A percentile compares a stretch with the other conserved stretches of the same genome.
These are phyloP conservation scores for Senna siamea DNA, from an alignment of 306 rosid species.

Conservation along the genomic window DNA sequence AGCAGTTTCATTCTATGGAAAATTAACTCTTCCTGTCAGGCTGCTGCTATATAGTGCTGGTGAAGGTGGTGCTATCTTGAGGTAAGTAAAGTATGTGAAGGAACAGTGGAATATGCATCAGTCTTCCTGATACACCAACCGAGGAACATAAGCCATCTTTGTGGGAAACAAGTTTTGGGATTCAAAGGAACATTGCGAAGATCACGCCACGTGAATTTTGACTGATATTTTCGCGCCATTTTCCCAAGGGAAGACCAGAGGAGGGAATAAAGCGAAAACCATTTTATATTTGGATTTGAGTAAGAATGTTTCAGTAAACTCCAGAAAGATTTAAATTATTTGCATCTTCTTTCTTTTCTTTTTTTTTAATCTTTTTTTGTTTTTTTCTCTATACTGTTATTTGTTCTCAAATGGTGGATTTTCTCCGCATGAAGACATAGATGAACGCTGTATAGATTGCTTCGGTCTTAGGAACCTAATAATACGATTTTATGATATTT, in stretches of 20 bases:
- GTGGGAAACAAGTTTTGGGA: constrained; percentile 46
- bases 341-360: too few relatives aligned
- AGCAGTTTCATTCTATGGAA: constrained; percentile 18
- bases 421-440: constrained; percentile 39
- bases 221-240: constrained; percentile 45
- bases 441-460: constrained; percentile 42
- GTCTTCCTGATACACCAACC: constrained; percentile 33
- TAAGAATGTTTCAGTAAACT: constrained; percentile 42
- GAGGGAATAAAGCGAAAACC: constrained; percentile 39
- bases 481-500: constrained; percentile 27
- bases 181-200: constrained; percentile 30
- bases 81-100: constrained; percentile 28
- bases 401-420: constrained; percentile 34
- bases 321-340: constrained; percentile 39
- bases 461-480: constrained; percentile 39
- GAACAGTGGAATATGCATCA: constrained; percentile 35
- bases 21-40: constrained; percentile 32
- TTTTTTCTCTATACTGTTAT: neutral
- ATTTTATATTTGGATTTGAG: constrained; percentile 34
- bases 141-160: constrained; percentile 41
- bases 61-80: constrained; percentile 29
- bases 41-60: constrained; percentile 34
- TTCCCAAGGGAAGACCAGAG: constrained; percentile 31
- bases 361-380: too few relatives aligned
- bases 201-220: constrained; percentile 33